Conservation (phyloP, 176 grass and related monocot genomes). For the Paspalum notatum region DNA sequence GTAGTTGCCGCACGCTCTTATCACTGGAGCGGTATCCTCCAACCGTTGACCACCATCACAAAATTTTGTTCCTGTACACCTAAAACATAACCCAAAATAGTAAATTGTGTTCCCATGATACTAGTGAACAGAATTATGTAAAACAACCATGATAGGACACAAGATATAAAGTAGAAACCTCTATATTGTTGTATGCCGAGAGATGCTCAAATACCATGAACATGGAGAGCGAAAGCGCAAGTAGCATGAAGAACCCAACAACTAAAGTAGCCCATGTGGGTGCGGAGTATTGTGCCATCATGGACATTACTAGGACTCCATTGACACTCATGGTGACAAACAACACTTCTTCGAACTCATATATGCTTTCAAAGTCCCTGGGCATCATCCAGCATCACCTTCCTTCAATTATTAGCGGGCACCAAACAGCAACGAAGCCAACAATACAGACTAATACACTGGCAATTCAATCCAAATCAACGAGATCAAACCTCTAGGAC, state of each 20-base stretch:
- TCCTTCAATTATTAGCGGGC: background rate
- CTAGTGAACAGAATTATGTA: background rate
- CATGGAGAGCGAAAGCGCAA: slow-evolving; percentile 66
- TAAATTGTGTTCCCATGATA: background rate
- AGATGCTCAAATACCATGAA: slow-evolving; percentile 88
- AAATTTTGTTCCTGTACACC: slow-evolving; percentile 94
- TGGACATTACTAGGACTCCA: slow-evolving; percentile 36
- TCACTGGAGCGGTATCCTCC: too few species aligned
- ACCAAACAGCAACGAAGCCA: too few species aligned
- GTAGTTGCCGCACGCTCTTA: too few species aligned
- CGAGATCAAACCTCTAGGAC: background rate
- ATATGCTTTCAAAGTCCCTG: slow-evolving; percentile 16
- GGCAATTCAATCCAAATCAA: background rate
- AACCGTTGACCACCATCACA: too few species aligned
- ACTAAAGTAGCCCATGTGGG: slow-evolving; percentile 68
- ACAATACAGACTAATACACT: too few species aligned
- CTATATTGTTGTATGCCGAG: slow-evolving; percentile 86
- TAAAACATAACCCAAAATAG: slow-evolving; percentile 37
- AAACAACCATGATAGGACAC: background rate
- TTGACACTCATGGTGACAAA: slow-evolving; percentile 49
- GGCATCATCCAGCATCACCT: slow-evolving; percentile 49
- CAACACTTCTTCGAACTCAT: background rate
- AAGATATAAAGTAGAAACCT: slow-evolving; percentile 64
- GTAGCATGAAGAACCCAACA: slow-evolving; percentile 68
- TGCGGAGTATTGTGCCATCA: slow-evolving; percentile 43